Evolutionary conservation across 768 basidiomycete genomes (phyloP).

Genomic region (Leucocoprinus leucothites): DNA sequence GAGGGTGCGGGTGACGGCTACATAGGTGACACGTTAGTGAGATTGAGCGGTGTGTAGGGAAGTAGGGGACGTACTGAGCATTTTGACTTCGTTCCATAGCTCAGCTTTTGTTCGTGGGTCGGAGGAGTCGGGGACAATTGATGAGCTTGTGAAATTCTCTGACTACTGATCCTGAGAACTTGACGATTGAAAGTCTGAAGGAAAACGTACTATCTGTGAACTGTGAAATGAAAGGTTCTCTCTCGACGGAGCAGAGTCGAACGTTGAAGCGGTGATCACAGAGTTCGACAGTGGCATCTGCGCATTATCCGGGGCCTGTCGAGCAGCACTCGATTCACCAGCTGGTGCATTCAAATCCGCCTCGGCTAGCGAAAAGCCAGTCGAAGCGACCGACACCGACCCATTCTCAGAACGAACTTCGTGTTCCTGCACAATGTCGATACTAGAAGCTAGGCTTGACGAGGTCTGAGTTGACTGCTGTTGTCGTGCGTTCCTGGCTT

Average conservation of each 20-base stretch:
- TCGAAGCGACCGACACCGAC: conserved; percentile 5
- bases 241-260: neutral
- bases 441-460: conserved; percentile 23
- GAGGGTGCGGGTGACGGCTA: conserved; percentile 85
- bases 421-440: conserved; percentile 38
- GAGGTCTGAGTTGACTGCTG: conserved; percentile 8
- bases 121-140: conserved; percentile 24
- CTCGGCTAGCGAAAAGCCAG: conserved; percentile 3
- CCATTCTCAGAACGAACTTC: conserved; percentile 41
- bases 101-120: conserved; percentile 65
- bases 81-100: conserved; percentile 91
- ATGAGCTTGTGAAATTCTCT: conserved; percentile 22
- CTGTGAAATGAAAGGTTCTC: conserved; percentile 2
- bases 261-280: neutral
- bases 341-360: conserved; percentile 8
- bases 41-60: neutral
- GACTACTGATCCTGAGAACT: too few relatives aligned
- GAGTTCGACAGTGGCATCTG: neutral
- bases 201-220: conserved; percentile 4
- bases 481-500: conserved; percentile 11
- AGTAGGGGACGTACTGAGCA: conserved; percentile 57
- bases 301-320: too few relatives aligned
- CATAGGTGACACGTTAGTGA: neutral
- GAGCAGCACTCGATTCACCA: neutral
- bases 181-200: neutral